Conservation (phyloP, 2,329 filamentous ascomycete genomes). For the Nothophoma quercina region DNA sequence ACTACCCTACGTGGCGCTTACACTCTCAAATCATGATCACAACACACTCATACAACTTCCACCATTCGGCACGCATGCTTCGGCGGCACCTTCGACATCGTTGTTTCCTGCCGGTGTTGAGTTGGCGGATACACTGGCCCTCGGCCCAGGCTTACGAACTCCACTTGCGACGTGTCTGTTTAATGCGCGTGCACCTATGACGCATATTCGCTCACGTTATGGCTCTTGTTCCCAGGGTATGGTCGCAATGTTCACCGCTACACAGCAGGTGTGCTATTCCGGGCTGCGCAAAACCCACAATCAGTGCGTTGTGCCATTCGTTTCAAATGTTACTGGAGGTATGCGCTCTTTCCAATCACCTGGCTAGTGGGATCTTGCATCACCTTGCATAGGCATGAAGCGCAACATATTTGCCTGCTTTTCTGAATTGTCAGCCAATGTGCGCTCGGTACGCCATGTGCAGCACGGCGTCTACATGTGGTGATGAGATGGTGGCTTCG, state of each 20-base stretch:
- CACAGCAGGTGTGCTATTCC: constrained; percentile 4
- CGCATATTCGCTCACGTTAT: constrained; percentile 9
- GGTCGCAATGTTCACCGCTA: constrained; percentile 11
- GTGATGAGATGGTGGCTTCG: constrained; percentile 25
- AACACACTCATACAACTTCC: neutral
- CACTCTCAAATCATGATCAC: neutral
- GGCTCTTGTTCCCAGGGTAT: constrained; percentile 7
- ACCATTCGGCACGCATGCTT: constrained; percentile 1
- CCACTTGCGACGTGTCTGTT: constrained; percentile 18
- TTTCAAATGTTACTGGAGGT: constrained; percentile 5
- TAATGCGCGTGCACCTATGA: constrained; percentile 17
- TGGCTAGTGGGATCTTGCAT: constrained; percentile 8
- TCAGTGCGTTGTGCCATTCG: constrained; percentile 1
- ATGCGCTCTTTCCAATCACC: constrained; percentile 10
- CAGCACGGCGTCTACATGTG: constrained; percentile 22
- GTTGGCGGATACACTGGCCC: constrained; percentile 9
- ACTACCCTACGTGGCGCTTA: constrained; percentile 14
- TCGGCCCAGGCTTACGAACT: constrained; percentile 10
- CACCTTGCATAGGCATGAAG: constrained; percentile 20
- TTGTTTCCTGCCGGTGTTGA: constrained; percentile 3
- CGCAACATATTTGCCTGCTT: constrained; percentile 19
- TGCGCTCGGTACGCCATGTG: constrained; percentile 17
- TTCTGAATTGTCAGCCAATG: constrained; percentile 8
- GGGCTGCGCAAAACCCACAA: neutral
- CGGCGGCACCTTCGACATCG: neutral